These are phyloP conservation scores for Colletotrichum paranaense DNA, from an alignment of 2,329 filamentous ascomycete genomes.

Conservation along the genomic window DNA sequence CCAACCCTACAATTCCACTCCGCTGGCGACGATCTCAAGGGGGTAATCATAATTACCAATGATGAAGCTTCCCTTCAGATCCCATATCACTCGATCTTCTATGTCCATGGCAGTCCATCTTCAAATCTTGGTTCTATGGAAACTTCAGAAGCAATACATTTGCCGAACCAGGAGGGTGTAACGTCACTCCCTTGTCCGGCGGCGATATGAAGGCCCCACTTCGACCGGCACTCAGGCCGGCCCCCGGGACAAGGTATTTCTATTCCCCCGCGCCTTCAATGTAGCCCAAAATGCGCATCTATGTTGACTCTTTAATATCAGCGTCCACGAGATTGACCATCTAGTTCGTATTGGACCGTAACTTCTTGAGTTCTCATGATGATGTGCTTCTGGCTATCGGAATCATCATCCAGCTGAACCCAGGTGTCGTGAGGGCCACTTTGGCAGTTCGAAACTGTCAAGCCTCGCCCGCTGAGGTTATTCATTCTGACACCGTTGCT, in stretches of 20 bases:
- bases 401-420: slow-evolving; percentile 11
- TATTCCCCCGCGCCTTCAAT: neutral
- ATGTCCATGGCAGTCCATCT: neutral
- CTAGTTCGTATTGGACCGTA: neutral
- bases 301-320: neutral
- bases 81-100: neutral
- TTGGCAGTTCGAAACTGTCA: slow-evolving; percentile 11
- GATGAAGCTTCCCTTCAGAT: neutral
- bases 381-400: slow-evolving; percentile 15
- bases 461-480: neutral
- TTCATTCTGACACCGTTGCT: too few relatives aligned
- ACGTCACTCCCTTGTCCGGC: neutral
- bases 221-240: neutral
- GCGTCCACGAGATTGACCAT: neutral
- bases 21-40: too few relatives aligned
- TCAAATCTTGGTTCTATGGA: neutral
- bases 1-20: neutral
- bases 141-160: neutral
- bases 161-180: neutral
- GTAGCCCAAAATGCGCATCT: neutral
- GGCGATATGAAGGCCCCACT: neutral
- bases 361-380: neutral
- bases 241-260: neutral
- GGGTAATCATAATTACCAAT: too few relatives aligned
- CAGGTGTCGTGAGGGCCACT: neutral